A percentile compares a stretch with the other conserved stretches of the same genome.
Evolutionary conservation across 805 yeast species (phyloP).

Genomic region (Ogataea nakhonphanomensis): DNA sequence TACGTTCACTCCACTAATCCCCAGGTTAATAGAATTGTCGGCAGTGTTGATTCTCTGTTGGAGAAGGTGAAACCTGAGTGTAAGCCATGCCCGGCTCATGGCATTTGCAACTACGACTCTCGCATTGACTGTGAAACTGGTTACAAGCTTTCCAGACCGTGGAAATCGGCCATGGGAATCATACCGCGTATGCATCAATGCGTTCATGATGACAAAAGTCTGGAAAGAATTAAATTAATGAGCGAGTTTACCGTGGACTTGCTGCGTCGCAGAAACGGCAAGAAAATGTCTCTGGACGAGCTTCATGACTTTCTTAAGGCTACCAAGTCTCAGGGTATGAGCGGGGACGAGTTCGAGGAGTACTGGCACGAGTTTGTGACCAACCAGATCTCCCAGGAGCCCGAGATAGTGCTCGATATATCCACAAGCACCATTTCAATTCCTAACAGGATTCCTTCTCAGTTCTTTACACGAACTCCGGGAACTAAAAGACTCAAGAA

Average conservation of each 20-base stretch:
- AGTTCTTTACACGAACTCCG: constrained; percentile 18
- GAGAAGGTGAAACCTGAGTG: constrained; percentile 50
- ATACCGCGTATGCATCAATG: constrained; percentile 66
- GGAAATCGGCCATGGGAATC: constrained; percentile 52
- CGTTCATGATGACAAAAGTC: constrained; percentile 68
- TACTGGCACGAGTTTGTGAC: constrained; percentile 65
- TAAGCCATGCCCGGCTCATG: constrained; percentile 76
- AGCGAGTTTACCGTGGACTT: constrained; percentile 62
- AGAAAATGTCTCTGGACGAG: constrained; percentile 59
- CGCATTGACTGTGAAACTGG: constrained; percentile 70
- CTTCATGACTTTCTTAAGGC: constrained; percentile 65
- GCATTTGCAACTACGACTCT: constrained; percentile 62
- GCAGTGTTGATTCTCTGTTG: constrained; percentile 29
- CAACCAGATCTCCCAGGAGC: constrained; percentile 40
- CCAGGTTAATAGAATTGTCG: constrained; percentile 7
- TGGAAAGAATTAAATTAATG: constrained; percentile 63
- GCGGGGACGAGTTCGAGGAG: constrained; percentile 66
- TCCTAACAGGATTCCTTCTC: constrained; percentile 18
- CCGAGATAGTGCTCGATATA: constrained; percentile 69
- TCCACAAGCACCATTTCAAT: constrained; percentile 24
- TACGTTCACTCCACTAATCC: constrained; percentile 20
- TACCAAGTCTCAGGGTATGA: constrained; percentile 40
- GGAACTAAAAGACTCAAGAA: constrained; percentile 28
- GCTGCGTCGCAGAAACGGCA: constrained; percentile 67
- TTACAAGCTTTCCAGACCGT: constrained; percentile 48